phyloP scores from a whole-genome alignment of 2,329 filamentous ascomycete species.

The Bipolaris bicolor region DNA sequence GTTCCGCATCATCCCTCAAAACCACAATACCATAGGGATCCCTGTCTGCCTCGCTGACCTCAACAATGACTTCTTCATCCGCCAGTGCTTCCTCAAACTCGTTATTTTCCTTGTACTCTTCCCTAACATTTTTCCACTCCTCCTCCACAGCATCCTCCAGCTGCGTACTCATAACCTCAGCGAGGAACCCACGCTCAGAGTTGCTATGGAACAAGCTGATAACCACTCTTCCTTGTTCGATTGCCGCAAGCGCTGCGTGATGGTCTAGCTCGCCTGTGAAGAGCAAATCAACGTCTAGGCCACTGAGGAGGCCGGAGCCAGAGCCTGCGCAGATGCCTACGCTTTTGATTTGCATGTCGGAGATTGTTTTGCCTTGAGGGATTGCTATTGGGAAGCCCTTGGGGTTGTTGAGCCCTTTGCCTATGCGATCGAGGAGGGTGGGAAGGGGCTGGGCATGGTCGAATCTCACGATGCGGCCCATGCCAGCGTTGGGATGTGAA shows the following conservation, averaged over 20 bases:
- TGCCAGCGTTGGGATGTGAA: slow-evolving; percentile 59
- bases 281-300: slow-evolving; percentile 74
- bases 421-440: slow-evolving; percentile 67
- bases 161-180: slow-evolving; percentile 70
- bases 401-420: slow-evolving; percentile 68
- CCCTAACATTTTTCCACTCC: slow-evolving; percentile 59
- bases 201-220: slow-evolving; percentile 92
- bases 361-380: slow-evolving; percentile 62
- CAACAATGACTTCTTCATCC: slow-evolving; percentile 65
- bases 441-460: slow-evolving; percentile 58
- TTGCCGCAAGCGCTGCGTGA: slow-evolving; percentile 86
- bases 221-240: slow-evolving; percentile 81
- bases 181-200: slow-evolving; percentile 83
- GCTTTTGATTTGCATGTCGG: slow-evolving; percentile 65
- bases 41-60: slow-evolving; percentile 78
- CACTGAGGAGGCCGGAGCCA: slow-evolving; percentile 76
- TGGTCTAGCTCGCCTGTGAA: slow-evolving; percentile 95
- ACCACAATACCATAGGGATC: slow-evolving; percentile 81
- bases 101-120: slow-evolving; percentile 49
- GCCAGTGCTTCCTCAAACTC: slow-evolving; percentile 56
- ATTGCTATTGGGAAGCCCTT: slow-evolving; percentile 69
- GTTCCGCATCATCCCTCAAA: slow-evolving; percentile 32
- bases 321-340: slow-evolving; percentile 91
- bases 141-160: slow-evolving; percentile 65
- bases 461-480: slow-evolving; percentile 67